Evolutionary conservation across 495 filamentous ascomycete genomes (phyloP).

Genomic region (Penicillium cataractarum): DNA sequence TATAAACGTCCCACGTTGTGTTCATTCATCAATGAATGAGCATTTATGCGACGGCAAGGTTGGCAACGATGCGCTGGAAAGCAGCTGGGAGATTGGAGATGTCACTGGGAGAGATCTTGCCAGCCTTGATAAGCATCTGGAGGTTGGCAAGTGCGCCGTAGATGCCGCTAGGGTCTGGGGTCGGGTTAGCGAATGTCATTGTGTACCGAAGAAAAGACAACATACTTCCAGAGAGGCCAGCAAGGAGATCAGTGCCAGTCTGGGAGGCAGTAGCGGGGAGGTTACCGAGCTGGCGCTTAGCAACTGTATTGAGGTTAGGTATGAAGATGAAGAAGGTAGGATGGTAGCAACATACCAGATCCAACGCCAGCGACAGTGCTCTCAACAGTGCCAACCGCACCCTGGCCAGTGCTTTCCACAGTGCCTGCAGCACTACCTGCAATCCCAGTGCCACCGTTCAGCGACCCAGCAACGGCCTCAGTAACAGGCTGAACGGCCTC

Average conservation of each 20-base stretch:
- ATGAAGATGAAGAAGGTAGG: neutral
- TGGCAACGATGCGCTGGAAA: slow-evolving; percentile 21
- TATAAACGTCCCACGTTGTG: neutral
- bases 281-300: slow-evolving; percentile 23
- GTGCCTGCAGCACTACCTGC: slow-evolving; percentile 16
- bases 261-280: slow-evolving; percentile 14
- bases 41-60: slow-evolving; percentile 20
- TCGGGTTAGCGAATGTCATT: neutral
- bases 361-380: slow-evolving; percentile 13
- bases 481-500: slow-evolving; percentile 11
- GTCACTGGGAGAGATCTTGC: slow-evolving; percentile 19
- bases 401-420: slow-evolving; percentile 13
- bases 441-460: slow-evolving; percentile 14
- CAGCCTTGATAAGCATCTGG: slow-evolving; percentile 14
- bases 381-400: slow-evolving; percentile 18
- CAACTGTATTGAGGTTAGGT: slow-evolving; percentile 1
- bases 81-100: slow-evolving; percentile 20
- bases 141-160: slow-evolving; percentile 24
- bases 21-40: neutral
- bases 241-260: slow-evolving; percentile 13
- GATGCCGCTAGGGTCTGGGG: slow-evolving; percentile 24
- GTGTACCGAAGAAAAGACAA: neutral
- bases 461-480: slow-evolving; percentile 1
- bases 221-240: slow-evolving; percentile 27
- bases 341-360: neutral